Evolutionary conservation across 1,284 basidiomycete genomes (phyloP).

Genomic region (Porogramme epimiltina): DNA sequence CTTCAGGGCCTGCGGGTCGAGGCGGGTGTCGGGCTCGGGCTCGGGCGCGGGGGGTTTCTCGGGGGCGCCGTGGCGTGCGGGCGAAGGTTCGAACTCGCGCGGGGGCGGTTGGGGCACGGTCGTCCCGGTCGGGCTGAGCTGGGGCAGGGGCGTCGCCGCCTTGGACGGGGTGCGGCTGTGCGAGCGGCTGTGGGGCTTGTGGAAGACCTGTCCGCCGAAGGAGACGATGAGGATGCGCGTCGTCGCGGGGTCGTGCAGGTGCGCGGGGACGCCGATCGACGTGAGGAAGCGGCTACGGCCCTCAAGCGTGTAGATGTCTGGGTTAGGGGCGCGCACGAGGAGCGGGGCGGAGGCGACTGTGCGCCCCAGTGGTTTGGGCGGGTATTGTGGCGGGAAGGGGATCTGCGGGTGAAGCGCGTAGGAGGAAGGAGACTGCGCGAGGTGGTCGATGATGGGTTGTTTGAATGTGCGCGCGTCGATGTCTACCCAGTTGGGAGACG

Average conservation of each 20-base stretch:
- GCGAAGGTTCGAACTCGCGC: no score
- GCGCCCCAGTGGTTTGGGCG: constrained; percentile 38
- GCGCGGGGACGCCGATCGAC: constrained; percentile 58
- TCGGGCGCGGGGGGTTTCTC: background rate
- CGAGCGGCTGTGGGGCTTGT: constrained; percentile 49
- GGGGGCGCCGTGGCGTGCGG: no score
- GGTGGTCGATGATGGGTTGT: constrained; percentile 43
- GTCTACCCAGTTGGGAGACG: constrained; percentile 67
- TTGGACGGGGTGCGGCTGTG: constrained; percentile 26
- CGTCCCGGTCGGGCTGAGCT: no score
- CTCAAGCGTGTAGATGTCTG: constrained; percentile 48
- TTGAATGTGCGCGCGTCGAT: constrained; percentile 44
- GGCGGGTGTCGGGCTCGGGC: constrained; percentile 2
- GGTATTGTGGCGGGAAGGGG: constrained; percentile 36
- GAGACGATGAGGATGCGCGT: constrained; percentile 74
- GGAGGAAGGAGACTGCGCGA: constrained; percentile 33
- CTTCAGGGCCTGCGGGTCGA: constrained; percentile 22
- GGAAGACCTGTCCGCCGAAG: constrained; percentile 77
- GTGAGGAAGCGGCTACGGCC: constrained; percentile 56
- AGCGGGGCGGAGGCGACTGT: constrained; percentile 59
- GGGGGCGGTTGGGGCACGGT: background rate
- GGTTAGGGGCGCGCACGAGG: constrained; percentile 56
- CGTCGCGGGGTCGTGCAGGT: constrained; percentile 45
- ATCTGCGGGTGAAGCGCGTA: constrained; percentile 39
- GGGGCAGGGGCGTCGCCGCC: constrained; percentile 13